Percentiles rank a stretch among this genome's conserved stretches.
phyloP scores from a whole-genome alignment of 1,284 basidiomycete species.

The Ustilago cynodontis region DNA sequence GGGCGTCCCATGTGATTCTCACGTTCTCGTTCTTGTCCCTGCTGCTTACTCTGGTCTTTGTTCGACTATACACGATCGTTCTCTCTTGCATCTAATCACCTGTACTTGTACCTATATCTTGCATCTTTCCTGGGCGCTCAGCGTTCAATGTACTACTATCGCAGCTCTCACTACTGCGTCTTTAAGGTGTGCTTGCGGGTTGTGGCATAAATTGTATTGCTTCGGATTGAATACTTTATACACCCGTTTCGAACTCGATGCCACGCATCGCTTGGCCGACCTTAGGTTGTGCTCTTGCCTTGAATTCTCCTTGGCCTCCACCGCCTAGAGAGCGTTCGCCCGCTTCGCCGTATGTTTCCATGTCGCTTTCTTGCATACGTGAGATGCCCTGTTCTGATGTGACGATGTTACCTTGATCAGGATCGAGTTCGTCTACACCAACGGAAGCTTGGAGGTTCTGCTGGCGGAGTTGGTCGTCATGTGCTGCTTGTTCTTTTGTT shows the following conservation, averaged over 20 bases:
- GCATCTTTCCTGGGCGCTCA: slow-evolving; percentile 13
- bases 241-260: slow-evolving; percentile 50
- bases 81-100: slow-evolving; percentile 19
- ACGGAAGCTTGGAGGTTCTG: slow-evolving; percentile 38
- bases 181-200: neutral
- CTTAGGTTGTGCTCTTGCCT: slow-evolving; percentile 49
- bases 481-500: slow-evolving; percentile 31
- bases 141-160: slow-evolving; percentile 38
- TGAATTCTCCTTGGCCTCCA: slow-evolving; percentile 49
- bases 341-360: slow-evolving; percentile 43
- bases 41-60: neutral
- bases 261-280: slow-evolving; percentile 53
- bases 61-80: neutral
- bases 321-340: slow-evolving; percentile 29
- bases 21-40: neutral
- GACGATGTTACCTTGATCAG: slow-evolving; percentile 14
- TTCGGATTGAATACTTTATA: neutral
- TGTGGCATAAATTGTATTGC: too few relatives aligned
- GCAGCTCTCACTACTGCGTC: neutral
- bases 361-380: slow-evolving; percentile 33
- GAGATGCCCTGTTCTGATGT: slow-evolving; percentile 33
- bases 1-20: slow-evolving; percentile 42
- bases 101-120: slow-evolving; percentile 48
- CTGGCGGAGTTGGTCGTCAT: slow-evolving; percentile 36
- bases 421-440: slow-evolving; percentile 43